Base-by-base conservation (phyloP, 148 eudicot species). In the Drosera capensis region DNA sequence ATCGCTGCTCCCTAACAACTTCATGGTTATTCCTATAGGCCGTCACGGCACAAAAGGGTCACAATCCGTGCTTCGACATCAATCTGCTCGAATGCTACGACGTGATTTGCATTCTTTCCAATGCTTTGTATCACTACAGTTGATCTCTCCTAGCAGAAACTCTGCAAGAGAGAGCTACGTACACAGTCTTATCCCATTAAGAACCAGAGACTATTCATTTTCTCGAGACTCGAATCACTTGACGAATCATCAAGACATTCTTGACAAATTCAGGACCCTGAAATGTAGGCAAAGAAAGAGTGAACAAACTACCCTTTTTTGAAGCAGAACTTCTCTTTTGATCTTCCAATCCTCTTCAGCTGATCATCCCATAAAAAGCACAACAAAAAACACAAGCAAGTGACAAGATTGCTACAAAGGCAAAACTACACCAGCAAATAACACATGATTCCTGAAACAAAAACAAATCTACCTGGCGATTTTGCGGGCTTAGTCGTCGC, bases 261-360 rank as follows among this genome's bases (percentile, higher is more conserved):
- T 19, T 5, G 11, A 18, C 1, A 18, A 40, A 16, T 2, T 3
- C 15, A 40, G 18, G 21, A 6, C 17, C 5, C 25, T n/a, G 15
- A 43, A 17, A 20, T 41, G 13, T 21, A 25, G 18, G 8, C 8
- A 48, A 13, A 49, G 51, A 45, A 19, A 3, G 18, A 1, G 14
- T 14, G 25, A 25, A 25, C 12, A 26, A 13, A 14, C 23, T 65
- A 88, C 99, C 93, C 66, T 79, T 50, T 92, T 92, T 70, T 85
- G 63, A 1, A 85, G 73, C 48, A 92, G 63, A 57, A 66, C 23
- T 55, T 75, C 72, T n/a, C 95, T 66, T 62, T 92, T 92, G 8
- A 53, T 72, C 73, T 73, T 80, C 99, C 99, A 92, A 20, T 92
- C 99, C 74, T 85, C 94, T 78, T 92, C 99, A 67, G 88, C 99